Evolutionary conservation across 768 basidiomycete species (phyloP).

Genomic region (Piloderma croceum): DNA sequence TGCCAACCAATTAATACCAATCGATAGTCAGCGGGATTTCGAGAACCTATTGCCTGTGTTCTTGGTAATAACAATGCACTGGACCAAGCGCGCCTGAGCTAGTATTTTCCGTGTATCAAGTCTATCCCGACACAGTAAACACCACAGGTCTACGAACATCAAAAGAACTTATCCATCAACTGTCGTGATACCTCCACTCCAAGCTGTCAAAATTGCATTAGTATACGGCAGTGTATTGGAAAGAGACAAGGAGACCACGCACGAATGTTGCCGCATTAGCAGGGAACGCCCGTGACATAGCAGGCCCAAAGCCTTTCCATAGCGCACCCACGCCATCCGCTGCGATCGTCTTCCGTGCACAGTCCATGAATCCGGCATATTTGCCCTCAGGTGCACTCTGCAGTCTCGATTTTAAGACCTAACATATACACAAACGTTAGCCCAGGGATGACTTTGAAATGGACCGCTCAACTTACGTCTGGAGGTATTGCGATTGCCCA

Average conservation of each 20-base stretch:
- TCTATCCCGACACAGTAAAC: too few species aligned
- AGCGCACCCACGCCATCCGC: slow-evolving; percentile 81
- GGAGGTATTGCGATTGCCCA: slow-evolving; percentile 97
- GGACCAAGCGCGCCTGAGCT: too few species aligned
- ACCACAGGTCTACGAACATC: too few species aligned
- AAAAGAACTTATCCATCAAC: slow-evolving; percentile 66
- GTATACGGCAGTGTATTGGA: slow-evolving; percentile 9
- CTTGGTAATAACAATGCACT: too few species aligned
- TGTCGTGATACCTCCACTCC: slow-evolving; percentile 91
- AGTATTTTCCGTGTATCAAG: too few species aligned
- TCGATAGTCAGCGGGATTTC: too few species aligned
- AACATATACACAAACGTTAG: slow-evolving; percentile 8
- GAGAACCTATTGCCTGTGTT: too few species aligned
- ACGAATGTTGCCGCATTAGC: slow-evolving; percentile 95
- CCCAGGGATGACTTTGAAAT: too few species aligned
- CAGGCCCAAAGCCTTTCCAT: slow-evolving; percentile 97
- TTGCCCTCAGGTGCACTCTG: slow-evolving; percentile 97
- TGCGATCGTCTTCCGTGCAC: slow-evolving; percentile 86
- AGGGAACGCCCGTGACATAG: slow-evolving; percentile 95
- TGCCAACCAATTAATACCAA: too few species aligned
- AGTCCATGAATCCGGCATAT: slow-evolving; percentile 93
- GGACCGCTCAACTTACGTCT: slow-evolving; percentile 56
- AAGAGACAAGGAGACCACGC: slow-evolving; percentile 27
- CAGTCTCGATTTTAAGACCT: slow-evolving; percentile 94
- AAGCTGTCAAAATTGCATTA: slow-evolving; percentile 45